Evolutionary conservation across 257 asterid species (phyloP).

Genomic region (Nicotiana attenuata): DNA sequence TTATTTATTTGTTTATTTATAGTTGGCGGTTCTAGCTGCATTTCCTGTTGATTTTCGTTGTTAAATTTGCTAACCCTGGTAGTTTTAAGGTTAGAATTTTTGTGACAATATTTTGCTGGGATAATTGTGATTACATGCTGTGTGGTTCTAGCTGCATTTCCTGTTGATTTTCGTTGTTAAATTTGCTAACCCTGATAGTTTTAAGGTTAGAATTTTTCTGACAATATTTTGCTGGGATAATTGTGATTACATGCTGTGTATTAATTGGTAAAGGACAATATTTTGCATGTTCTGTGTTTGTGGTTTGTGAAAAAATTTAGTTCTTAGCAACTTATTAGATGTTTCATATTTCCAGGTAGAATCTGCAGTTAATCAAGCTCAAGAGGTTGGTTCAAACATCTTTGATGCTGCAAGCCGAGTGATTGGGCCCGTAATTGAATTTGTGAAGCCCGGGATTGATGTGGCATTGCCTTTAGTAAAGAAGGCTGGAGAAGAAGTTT

Average conservation of each 20-base stretch:
- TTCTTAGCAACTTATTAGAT: conserved; percentile 9
- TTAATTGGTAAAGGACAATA: neutral
- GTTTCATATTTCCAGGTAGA: conserved; percentile 49
- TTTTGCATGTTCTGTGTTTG: neutral
- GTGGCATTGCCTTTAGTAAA: conserved; percentile 60
- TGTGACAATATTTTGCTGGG: neutral
- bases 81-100: neutral
- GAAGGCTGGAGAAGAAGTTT: conserved; percentile 70
- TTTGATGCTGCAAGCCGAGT: conserved; percentile 46
- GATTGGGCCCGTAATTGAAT: conserved; percentile 53
- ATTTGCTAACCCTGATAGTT: neutral
- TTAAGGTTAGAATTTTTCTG: neutral
- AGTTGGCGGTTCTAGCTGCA: neutral
- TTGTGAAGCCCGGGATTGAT: conserved; percentile 72
- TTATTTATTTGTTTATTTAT: neutral
- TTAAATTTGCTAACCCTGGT: neutral
- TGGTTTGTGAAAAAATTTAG: neutral
- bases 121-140: neutral
- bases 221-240: neutral
- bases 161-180: neutral
- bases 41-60: neutral
- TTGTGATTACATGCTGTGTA: neutral
- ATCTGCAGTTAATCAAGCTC: conserved; percentile 61
- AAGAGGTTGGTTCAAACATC: conserved; percentile 49
- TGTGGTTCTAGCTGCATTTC: neutral